Conservation (phyloP, 176 grass and related monocot genomes). For the Dendrocalamus sinicus region DNA sequence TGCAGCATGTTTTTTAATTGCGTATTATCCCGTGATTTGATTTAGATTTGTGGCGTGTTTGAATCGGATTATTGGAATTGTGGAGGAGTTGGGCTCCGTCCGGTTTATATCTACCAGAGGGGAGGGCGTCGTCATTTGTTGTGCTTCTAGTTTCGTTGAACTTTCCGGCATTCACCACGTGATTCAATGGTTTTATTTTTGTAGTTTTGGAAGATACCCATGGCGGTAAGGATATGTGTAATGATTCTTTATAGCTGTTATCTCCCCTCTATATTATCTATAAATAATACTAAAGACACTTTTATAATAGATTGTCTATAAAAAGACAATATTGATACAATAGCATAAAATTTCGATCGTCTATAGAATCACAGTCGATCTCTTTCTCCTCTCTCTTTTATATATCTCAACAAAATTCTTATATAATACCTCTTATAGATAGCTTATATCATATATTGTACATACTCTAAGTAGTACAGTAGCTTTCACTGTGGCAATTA, state of each 20-base stretch:
- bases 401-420: no score
- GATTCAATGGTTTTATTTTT: conserved; percentile 15
- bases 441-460: no score
- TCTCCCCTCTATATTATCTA: no score
- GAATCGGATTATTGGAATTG: neutral
- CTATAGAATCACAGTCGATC: no score
- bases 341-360: no score
- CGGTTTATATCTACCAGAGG: conserved; percentile 50
- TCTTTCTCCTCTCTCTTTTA: no score
- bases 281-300: no score
- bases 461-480: no score
- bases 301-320: no score
- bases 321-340: no score
- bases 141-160: conserved; percentile 55
- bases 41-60: conserved; percentile 27
- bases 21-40: neutral
- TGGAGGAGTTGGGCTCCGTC: neutral
- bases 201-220: neutral
- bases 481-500: neutral
- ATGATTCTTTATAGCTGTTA: no score
- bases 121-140: neutral
- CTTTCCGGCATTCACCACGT: conserved; percentile 65
- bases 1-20: conserved; percentile 8
- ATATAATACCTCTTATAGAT: no score
- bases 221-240: neutral